A percentile compares a stretch with the other conserved stretches of the same genome.
Evolutionary conservation across 75 land plant genomes (phyloP).

Genomic region (Gnetum montanum): DNA sequence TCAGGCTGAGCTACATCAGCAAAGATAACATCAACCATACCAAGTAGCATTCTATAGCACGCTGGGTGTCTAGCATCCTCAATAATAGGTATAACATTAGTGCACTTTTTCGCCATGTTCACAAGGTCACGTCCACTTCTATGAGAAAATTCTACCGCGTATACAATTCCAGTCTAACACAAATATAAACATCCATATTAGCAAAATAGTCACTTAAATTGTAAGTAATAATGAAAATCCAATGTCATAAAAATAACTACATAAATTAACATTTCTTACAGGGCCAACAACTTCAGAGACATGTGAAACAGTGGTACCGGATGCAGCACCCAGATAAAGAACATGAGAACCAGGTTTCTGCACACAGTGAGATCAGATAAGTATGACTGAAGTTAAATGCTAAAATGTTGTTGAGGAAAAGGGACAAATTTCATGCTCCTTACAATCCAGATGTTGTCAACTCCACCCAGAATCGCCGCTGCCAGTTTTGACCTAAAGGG

Average conservation of each 20-base stretch:
- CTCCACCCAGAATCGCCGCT: conserved; percentile 88
- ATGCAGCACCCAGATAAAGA: conserved; percentile 89
- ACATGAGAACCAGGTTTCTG: conserved; percentile 83
- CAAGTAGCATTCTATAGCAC: conserved; percentile 81
- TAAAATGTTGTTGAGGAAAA: background rate
- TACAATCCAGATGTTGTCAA: conserved; percentile 90
- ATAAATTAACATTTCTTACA: conserved; percentile 38
- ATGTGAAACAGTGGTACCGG: conserved; percentile 88
- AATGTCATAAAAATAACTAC: background rate
- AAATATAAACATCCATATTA: no score
- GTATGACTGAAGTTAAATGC: background rate
- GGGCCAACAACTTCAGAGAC: conserved; percentile 95
- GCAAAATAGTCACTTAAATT: background rate
- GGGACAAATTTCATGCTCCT: conserved; percentile 10
- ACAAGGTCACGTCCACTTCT: conserved; percentile 94
- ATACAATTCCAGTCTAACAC: conserved; percentile 69
- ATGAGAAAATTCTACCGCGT: conserved; percentile 95
- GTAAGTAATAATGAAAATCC: background rate
- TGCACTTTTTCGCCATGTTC: conserved; percentile 94
- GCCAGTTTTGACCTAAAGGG: conserved; percentile 91
- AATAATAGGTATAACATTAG: conserved; percentile 93
- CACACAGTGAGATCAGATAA: background rate
- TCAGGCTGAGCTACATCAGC: conserved; percentile 99
- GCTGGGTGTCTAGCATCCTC: conserved; percentile 93
- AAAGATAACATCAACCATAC: conserved; percentile 98